These are phyloP conservation scores for Pyrenula massariospora DNA, from an alignment of 495 filamentous ascomycete species.

Conservation along the genomic window DNA sequence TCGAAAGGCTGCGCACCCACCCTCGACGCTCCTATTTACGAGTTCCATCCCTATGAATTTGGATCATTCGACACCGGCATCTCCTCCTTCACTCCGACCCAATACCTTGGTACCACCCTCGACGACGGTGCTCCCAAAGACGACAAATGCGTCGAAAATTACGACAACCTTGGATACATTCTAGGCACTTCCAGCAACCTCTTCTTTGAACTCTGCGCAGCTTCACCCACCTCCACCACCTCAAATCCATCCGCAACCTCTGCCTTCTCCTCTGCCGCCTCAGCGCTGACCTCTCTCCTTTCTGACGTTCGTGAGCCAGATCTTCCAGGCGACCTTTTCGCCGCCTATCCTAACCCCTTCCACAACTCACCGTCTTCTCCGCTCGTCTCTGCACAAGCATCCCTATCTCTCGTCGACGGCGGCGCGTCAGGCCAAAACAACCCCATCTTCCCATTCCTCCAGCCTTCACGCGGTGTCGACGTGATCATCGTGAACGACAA, in stretches of 20 bases:
- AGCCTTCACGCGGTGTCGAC: conserved; percentile 22
- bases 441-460: conserved; percentile 32
- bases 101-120: conserved; percentile 31
- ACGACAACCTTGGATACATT: conserved; percentile 39
- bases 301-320: not conserved
- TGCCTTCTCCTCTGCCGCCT: conserved; percentile 11
- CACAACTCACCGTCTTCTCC: conserved; percentile 18
- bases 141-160: conserved; percentile 25
- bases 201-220: conserved; percentile 23
- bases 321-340: conserved; percentile 15
- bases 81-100: conserved; percentile 25
- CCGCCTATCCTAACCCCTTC: conserved; percentile 32
- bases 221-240: conserved; percentile 4
- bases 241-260: conserved; percentile 2
- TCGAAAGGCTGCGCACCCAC: conserved; percentile 18
- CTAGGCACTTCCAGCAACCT: conserved; percentile 27
- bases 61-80: conserved; percentile 30
- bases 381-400: conserved; percentile 12
- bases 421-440: conserved; percentile 31
- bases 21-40: conserved; percentile 37
- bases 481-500: conserved; percentile 37
- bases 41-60: conserved; percentile 35
- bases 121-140: conserved; percentile 14
- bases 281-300: conserved; percentile 7
- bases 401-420: conserved; percentile 29